These are phyloP conservation scores for Cystoderma amianthinum DNA, from an alignment of 768 basidiomycete genomes.

Conservation along the genomic window DNA sequence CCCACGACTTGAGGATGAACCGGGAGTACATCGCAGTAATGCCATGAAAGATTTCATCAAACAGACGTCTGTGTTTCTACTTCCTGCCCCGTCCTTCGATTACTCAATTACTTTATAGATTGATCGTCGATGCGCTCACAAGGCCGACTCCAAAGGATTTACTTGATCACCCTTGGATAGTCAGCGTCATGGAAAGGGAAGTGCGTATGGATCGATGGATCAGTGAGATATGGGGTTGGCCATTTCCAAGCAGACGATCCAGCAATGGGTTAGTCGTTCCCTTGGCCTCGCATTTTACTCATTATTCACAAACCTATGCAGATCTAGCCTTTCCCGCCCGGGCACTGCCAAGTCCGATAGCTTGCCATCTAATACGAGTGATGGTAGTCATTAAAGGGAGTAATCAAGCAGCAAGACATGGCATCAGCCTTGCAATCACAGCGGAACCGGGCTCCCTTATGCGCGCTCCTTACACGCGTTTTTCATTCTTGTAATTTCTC, in stretches of 20 bases:
- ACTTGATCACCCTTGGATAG: conserved; percentile 80
- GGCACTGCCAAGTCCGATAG: conserved; percentile 14
- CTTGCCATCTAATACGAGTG: conserved; percentile 4
- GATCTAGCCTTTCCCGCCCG: conserved; percentile 22
- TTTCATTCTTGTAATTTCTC: too few relatives aligned
- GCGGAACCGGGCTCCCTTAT: not conserved
- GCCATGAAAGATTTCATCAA: conserved; percentile 92
- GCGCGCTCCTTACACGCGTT: not conserved
- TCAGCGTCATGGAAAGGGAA: conserved; percentile 68
- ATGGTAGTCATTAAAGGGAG: not conserved
- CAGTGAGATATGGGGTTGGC: conserved; percentile 79
- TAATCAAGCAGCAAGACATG: not conserved
- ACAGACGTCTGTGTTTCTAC: conserved; percentile 53
- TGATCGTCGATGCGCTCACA: conserved; percentile 58
- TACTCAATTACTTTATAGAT: conserved; percentile 31
- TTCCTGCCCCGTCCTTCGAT: conserved; percentile 1
- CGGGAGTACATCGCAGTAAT: conserved; percentile 61
- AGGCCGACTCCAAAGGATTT: conserved; percentile 83
- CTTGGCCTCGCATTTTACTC: conserved; percentile 1
- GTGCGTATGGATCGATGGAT: conserved; percentile 90
- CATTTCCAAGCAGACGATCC: conserved; percentile 36
- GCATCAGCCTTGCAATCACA: not conserved
- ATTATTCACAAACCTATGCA: conserved; percentile 1
- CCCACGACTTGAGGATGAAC: conserved; percentile 76
- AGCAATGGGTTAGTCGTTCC: conserved; percentile 32